Evolutionary conservation across 305 asterid species (phyloP).

Genomic region (Stenogyne calaminthoides): DNA sequence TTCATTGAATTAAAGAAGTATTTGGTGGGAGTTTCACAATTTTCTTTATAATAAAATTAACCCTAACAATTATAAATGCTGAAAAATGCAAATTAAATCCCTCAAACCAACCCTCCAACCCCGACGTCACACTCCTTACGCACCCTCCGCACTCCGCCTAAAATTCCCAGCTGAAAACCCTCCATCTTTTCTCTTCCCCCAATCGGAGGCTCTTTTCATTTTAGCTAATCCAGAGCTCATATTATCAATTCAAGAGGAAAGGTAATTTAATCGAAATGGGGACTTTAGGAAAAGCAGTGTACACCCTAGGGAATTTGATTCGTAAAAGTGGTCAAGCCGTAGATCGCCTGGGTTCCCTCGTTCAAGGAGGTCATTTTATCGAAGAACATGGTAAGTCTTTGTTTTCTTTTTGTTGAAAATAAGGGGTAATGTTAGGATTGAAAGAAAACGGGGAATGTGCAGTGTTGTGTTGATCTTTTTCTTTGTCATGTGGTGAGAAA

Average conservation of each 20-base stretch:
- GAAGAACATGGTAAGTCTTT: conserved; percentile 57
- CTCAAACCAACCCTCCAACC: conserved; percentile 23
- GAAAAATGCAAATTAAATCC: no score
- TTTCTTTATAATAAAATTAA: background rate
- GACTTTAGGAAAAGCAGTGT: conserved; percentile 69
- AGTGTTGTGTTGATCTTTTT: conserved; percentile 12
- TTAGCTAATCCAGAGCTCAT: background rate
- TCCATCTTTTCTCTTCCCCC: conserved; percentile 16
- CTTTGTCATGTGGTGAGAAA: background rate
- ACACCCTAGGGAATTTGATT: conserved; percentile 69
- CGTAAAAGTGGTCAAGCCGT: conserved; percentile 80
- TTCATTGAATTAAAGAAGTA: no score
- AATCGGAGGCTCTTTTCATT: conserved; percentile 15
- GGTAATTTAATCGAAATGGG: conserved; percentile 54
- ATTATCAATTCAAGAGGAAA: background rate
- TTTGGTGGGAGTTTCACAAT: background rate
- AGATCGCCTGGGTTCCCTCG: conserved; percentile 77
- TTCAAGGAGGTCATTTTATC: conserved; percentile 64
- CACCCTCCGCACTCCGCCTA: background rate
- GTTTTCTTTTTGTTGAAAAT: background rate
- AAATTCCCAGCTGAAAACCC: conserved; percentile 23
- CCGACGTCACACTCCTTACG: background rate
- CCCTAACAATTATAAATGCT: background rate
- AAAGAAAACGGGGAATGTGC: conserved; percentile 10
- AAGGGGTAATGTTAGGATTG: background rate